Conservation (phyloP, 202 grass and related monocot genomes). For the Bolboschoenoplectus hybrid region DNA sequence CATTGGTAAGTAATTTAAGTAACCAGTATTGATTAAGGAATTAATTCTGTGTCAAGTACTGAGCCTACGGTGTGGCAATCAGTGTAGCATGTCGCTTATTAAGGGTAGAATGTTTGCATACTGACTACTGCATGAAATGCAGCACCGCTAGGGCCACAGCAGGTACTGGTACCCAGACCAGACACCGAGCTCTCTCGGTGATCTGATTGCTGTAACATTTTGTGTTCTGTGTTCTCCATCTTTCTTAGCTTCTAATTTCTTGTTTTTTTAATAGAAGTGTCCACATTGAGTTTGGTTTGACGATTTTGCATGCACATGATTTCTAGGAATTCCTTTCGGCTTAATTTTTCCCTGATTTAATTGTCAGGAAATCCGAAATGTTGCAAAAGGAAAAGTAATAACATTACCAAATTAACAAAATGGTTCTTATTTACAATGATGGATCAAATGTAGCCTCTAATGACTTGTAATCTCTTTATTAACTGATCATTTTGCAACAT, state of each 20-base stretch:
- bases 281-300: background rate
- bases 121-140: background rate
- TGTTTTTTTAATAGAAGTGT: background rate
- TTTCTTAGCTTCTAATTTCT: background rate
- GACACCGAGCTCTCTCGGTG: background rate
- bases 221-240: background rate
- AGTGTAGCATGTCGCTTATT: background rate
- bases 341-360: background rate
- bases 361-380: background rate
- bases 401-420: background rate
- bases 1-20: slow-evolving; percentile 30
- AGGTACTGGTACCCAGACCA: background rate
- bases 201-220: background rate
- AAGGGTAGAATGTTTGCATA: background rate
- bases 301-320: slow-evolving; percentile 7
- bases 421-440: background rate
- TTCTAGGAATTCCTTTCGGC: background rate
- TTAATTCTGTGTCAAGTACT: background rate
- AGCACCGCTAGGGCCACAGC: background rate
- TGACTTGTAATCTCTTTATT: background rate
- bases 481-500: background rate
- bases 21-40: background rate
- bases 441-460: background rate
- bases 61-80: background rate
- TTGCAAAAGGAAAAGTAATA: background rate